Percentiles rank a stretch among this genome's conserved stretches.
phyloP scores from a whole-genome alignment of 228 moss, liverwort and hornwort species.

The Sphagnum fallax region DNA sequence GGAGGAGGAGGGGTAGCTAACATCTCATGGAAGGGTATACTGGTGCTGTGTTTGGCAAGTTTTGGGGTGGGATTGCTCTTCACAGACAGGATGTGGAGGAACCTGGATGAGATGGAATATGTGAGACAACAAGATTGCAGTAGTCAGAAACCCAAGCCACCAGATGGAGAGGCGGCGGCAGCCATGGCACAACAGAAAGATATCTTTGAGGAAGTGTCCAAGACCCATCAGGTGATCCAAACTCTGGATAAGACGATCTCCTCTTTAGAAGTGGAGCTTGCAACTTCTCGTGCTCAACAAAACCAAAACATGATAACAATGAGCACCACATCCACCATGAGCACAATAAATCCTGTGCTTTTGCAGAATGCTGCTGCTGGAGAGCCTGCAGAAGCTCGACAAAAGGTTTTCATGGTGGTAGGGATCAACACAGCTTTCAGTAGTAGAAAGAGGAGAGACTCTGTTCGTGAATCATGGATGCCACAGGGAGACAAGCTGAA shows the following conservation, averaged over 20 bases:
- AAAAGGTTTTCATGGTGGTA: constrained; percentile 81
- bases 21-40: constrained; percentile 72
- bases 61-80: constrained; percentile 86
- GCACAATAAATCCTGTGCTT: constrained; percentile 27
- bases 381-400: constrained; percentile 40
- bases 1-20: not conserved
- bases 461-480: constrained; percentile 98
- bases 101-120: constrained; percentile 16
- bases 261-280: constrained; percentile 75
- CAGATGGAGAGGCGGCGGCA: constrained; percentile 21
- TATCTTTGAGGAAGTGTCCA: constrained; percentile 62
- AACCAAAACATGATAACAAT: too few relatives aligned
- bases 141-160: constrained; percentile 19
- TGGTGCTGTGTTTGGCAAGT: constrained; percentile 82
- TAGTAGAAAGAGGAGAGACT: constrained; percentile 84
- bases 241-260: constrained; percentile 85
- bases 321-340: constrained; percentile 13
- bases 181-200: constrained; percentile 15
- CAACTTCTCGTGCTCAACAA: constrained; percentile 64
- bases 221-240: constrained; percentile 74
- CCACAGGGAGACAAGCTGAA: constrained; percentile 79
- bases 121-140: constrained; percentile 26
- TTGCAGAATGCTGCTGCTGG: constrained; percentile 21
- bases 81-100: constrained; percentile 75
- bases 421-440: constrained; percentile 98